Evolutionary conservation across 192 early-diverging fungal species (phyloP), one percentile per base, ranked within the genome.

Genomic region (Globomyces pollinis-pini): DNA sequence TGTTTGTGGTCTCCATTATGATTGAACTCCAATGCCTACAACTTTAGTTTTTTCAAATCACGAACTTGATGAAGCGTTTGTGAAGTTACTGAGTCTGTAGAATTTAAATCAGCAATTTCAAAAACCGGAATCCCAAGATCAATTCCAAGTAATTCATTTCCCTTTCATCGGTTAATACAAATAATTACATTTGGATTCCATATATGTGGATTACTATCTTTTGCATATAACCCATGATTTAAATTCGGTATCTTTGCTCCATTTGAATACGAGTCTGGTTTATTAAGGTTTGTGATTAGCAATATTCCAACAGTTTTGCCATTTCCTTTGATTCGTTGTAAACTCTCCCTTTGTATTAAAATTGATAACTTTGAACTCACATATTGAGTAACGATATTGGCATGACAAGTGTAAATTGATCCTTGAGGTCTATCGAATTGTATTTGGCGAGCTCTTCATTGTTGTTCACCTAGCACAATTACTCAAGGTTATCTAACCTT

Each of bases 131-230:
- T 33, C 2, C 20, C 50, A 33, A n/a, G 20, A 51, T 30, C 1
- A 30, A n/a, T 26, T 11, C 33, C 30, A 0, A 16, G 30, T n/a
- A 51, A n/a, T 18, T 24, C 50, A 33, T 30, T 51, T 51, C 50
- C 50, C 35, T 36, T n/a, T n/a, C n/a, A n/a, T n/a, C n/a, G n/a
- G n/a, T n/a, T n/a, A n/a, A n/a, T n/a, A n/a, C n/a, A n/a, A n/a
- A n/a, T n/a, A n/a, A n/a, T n/a, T n/a, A n/a, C n/a, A n/a, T 47
- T 47, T 26, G 44, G 44, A 47, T 47, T 47, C 44, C 44, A 47
- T 9, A 2, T 47, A n/a, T 47, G 28, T 12, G 18, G n/a, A n/a
- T n/a, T n/a, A n/a, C n/a, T 47, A 26, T 20, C 23, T 12, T 21
- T 47, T 6, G 44, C 23, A 47, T 47, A 26, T 26, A 47, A 47